A percentile compares a stretch with the other conserved stretches of the same genome.
phyloP scores from a whole-genome alignment of 345 rosid species.

The Rhodamnia rubescens region DNA sequence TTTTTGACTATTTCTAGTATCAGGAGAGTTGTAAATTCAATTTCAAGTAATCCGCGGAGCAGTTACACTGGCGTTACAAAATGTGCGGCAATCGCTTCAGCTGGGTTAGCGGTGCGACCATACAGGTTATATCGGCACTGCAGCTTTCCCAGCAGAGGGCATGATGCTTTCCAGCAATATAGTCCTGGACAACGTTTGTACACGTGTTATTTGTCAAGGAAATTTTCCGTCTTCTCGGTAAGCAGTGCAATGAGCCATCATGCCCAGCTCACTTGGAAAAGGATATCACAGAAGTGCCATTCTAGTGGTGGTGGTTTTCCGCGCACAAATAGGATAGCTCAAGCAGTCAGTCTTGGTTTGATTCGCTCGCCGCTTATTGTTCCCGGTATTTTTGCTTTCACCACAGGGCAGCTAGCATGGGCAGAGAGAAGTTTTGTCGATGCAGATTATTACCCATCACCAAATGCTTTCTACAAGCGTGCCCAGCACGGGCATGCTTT shows the following conservation, averaged over 20 bases:
- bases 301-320: constrained; percentile 16
- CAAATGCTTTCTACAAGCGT: constrained; percentile 38
- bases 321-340: constrained; percentile 44
- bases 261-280: constrained; percentile 56
- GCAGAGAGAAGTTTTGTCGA: constrained; percentile 38
- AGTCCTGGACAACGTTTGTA: constrained; percentile 18
- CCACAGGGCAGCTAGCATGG: constrained; percentile 47
- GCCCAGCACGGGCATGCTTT: constrained; percentile 52
- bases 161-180: constrained; percentile 6
- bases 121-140: constrained; percentile 19
- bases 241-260: constrained; percentile 28
- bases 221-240: constrained; percentile 27
- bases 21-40: constrained; percentile 19
- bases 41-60: constrained; percentile 14
- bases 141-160: constrained; percentile 17
- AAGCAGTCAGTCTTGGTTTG: constrained; percentile 67
- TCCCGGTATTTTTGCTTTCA: constrained; percentile 51
- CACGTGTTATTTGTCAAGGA: constrained; percentile 15
- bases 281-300: constrained; percentile 30
- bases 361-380: constrained; percentile 48
- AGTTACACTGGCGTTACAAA: constrained; percentile 15
- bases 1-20: constrained; percentile 32
- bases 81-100: constrained; percentile 21
- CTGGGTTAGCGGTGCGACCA: constrained; percentile 29
- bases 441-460: constrained; percentile 29